phyloP scores from a whole-genome alignment of 306 rosid species.

The Rubus idaeus region DNA sequence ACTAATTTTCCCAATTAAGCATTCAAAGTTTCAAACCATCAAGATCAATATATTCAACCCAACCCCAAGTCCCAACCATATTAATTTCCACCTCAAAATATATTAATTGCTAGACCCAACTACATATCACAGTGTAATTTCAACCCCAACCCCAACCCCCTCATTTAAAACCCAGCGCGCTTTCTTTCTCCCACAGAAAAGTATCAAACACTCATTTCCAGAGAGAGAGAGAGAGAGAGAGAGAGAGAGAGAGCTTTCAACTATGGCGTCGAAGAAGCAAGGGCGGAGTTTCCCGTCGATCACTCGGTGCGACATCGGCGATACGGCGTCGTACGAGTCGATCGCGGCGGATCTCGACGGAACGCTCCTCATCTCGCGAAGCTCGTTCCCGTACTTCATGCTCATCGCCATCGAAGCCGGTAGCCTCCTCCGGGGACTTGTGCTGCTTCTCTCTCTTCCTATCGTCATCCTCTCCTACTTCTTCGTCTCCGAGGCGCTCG shows the following conservation, averaged over 20 bases:
- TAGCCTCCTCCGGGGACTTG: conserved; percentile 80
- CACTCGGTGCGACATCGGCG: conserved; percentile 31
- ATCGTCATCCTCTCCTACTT: conserved; percentile 68
- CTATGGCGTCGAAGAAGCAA: conserved; percentile 7
- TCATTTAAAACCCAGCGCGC: conserved; percentile 48
- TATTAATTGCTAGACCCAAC: conserved; percentile 2
- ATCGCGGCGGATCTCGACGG: conserved; percentile 96
- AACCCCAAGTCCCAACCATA: conserved; percentile 15
- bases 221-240: background rate
- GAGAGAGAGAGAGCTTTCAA: background rate
- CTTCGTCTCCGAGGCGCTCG: conserved; percentile 84
- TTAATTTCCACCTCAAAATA: background rate
- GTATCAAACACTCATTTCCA: background rate
- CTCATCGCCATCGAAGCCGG: conserved; percentile 96
- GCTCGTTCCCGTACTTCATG: conserved; percentile 94
- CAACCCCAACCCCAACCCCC: background rate
- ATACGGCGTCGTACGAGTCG: conserved; percentile 41
- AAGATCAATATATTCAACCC: background rate
- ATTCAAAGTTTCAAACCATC: background rate
- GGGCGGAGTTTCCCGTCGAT: conserved; percentile 56
- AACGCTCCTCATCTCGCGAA: conserved; percentile 68
- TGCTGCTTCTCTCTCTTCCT: conserved; percentile 86
- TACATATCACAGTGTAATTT: conserved; percentile 22
- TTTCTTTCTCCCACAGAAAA: background rate
- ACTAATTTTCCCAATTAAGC: too few relatives aligned